These are phyloP conservation scores for Rhizophagus sp. DNA, from an alignment of 192 early-diverging fungal genomes.

Conservation along the genomic window DNA sequence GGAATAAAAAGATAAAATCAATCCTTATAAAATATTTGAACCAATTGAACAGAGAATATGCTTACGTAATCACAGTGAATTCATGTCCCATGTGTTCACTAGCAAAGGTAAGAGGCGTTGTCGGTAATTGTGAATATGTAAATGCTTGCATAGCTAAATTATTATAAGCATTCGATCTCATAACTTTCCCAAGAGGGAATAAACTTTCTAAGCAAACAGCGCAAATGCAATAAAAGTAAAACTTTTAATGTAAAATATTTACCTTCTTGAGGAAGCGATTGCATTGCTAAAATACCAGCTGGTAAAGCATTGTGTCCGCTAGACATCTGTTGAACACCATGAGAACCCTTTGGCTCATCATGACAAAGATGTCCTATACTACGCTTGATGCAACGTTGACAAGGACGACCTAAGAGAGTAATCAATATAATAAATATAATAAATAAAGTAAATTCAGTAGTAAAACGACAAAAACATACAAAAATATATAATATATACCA, in stretches of 20 bases:
- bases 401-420: conserved; percentile 71
- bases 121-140: conserved; percentile 33
- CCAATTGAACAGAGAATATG: neutral
- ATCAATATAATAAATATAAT: neutral
- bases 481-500: conserved; percentile 39
- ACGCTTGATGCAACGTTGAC: conserved; percentile 93
- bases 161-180: neutral
- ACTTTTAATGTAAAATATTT: neutral
- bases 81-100: conserved; percentile 80
- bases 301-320: neutral
- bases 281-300: conserved; percentile 19
- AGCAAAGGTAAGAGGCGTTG: conserved; percentile 70
- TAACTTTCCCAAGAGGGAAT: conserved; percentile 1
- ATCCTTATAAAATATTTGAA: neutral
- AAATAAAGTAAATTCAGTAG: neutral
- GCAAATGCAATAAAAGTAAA: neutral
- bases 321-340: conserved; percentile 21
- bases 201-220: neutral
- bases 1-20: neutral
- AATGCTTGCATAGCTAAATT: conserved; percentile 15
- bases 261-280: neutral
- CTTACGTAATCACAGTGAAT: conserved; percentile 68
- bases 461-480: neutral
- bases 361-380: conserved; percentile 93
- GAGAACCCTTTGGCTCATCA: conserved; percentile 70